These are phyloP conservation scores for Penicillium atrosanguineum DNA, from an alignment of 495 filamentous ascomycete genomes.

Conservation along the genomic window DNA sequence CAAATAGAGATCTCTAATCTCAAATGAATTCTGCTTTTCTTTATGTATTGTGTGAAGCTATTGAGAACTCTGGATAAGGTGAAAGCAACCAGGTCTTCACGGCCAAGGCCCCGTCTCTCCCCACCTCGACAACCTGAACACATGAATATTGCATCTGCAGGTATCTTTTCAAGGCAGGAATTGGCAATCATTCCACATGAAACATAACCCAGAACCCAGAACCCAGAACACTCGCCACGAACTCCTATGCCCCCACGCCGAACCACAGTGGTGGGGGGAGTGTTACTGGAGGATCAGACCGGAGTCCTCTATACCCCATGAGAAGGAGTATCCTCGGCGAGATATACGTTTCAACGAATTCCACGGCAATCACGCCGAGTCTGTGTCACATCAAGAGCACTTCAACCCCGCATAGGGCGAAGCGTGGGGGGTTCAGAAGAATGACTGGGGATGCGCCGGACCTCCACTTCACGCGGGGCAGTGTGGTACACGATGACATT, in stretches of 20 bases:
- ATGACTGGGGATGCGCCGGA: neutral
- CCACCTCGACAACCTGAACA: too few species aligned
- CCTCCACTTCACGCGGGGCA: constrained; percentile 9
- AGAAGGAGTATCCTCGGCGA: neutral
- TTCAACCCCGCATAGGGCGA: constrained; percentile 20
- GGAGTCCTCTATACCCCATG: neutral
- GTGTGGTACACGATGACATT: constrained; percentile 2
- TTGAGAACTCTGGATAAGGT: too few species aligned
- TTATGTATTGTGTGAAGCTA: neutral
- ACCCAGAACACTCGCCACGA: neutral
- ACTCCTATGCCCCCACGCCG: neutral
- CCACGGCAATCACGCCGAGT: constrained; percentile 11
- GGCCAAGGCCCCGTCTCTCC: too few species aligned
- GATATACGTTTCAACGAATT: neutral
- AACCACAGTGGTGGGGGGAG: neutral
- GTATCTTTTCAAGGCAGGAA: too few species aligned
- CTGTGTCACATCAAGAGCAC: neutral
- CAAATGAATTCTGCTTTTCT: neutral
- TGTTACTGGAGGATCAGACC: neutral
- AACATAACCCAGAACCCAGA: too few species aligned
- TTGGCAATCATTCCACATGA: neutral
- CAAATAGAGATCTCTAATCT: neutral
- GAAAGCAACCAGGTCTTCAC: too few species aligned
- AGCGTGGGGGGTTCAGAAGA: constrained; percentile 12
- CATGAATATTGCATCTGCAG: too few species aligned